phyloP scores from a whole-genome alignment of 2,329 filamentous ascomycete genomes.

The Dactylellina drechsleri region DNA sequence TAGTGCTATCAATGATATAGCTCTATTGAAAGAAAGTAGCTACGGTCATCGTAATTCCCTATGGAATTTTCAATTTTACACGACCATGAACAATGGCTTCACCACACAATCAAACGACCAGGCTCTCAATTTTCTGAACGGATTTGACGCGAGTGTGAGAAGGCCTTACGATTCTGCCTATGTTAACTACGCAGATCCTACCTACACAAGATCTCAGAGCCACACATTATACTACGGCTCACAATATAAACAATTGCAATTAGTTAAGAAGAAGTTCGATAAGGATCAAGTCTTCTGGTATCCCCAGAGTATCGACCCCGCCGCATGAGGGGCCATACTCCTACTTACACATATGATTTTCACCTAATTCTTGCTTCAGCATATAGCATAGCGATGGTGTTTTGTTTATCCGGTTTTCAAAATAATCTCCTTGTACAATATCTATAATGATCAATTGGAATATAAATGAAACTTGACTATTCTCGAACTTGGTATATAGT shows the following conservation, averaged over 20 bases:
- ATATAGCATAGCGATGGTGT: slow-evolving; percentile 20
- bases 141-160: slow-evolving; percentile 37
- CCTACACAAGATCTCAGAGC: slow-evolving; percentile 19
- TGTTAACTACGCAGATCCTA: slow-evolving; percentile 52
- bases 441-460: neutral
- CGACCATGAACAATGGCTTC: slow-evolving; percentile 21
- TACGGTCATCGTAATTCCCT: slow-evolving; percentile 56
- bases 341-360: neutral
- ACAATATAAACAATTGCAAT: slow-evolving; percentile 21
- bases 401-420: slow-evolving; percentile 1
- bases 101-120: neutral
- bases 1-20: slow-evolving; percentile 44
- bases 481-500: neutral
- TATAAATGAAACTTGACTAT: neutral
- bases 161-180: slow-evolving; percentile 43
- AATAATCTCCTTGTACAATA: neutral
- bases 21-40: slow-evolving; percentile 44
- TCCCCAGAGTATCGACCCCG: slow-evolving; percentile 53
- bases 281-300: slow-evolving; percentile 52
- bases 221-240: slow-evolving; percentile 46
- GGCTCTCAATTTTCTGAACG: slow-evolving; percentile 28
- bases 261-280: slow-evolving; percentile 52
- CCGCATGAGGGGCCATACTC: neutral
- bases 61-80: slow-evolving; percentile 57
- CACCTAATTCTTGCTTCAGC: too few species aligned